Percentiles rank a stretch among this genome's conserved stretches.
These are phyloP conservation scores for Krasilnikovozyma curviuscula DNA, from an alignment of 768 basidiomycete genomes.

Conservation along the genomic window DNA sequence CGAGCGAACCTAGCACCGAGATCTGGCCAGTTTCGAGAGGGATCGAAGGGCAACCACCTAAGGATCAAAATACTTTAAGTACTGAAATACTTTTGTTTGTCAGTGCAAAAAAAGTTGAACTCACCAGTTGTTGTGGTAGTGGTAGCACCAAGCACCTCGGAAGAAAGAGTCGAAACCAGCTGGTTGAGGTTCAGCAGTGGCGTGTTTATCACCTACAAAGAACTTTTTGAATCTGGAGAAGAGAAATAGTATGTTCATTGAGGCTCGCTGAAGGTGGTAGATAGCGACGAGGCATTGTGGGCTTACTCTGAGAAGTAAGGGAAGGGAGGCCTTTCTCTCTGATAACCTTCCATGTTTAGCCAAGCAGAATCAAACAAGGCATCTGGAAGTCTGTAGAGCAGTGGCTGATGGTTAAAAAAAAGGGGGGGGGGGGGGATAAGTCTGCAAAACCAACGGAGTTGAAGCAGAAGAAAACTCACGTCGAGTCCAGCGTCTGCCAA, in stretches of 20 bases:
- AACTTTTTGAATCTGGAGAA: conserved; percentile 49
- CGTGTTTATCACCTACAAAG: conserved; percentile 28
- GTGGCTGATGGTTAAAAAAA: too few relatives aligned
- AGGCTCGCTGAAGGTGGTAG: background rate
- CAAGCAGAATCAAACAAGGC: conserved; percentile 93
- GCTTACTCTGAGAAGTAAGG: conserved; percentile 72
- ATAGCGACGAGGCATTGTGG: conserved; percentile 18
- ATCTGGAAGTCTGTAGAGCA: conserved; percentile 76
- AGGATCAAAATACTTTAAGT: background rate
- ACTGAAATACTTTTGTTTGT: too few relatives aligned
- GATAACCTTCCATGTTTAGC: conserved; percentile 82
- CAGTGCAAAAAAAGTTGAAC: conserved; percentile 15
- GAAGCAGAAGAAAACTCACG: too few relatives aligned
- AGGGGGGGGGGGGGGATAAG: too few relatives aligned
- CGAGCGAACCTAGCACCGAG: conserved; percentile 58
- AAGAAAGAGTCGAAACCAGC: conserved; percentile 92
- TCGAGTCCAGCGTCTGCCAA: conserved; percentile 75
- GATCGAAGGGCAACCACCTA: conserved; percentile 95
- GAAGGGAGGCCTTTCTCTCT: conserved; percentile 78
- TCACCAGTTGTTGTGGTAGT: conserved; percentile 86
- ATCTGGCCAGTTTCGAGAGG: conserved; percentile 84
- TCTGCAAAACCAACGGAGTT: too few relatives aligned
- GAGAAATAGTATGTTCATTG: background rate
- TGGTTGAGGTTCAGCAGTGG: conserved; percentile 63
- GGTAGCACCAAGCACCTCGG: conserved; percentile 78